Percentiles rank a stretch among this genome's conserved stretches.
These are phyloP conservation scores for Neolentinus lepideus DNA, from an alignment of 1,284 basidiomycete genomes.

Conservation along the genomic window DNA sequence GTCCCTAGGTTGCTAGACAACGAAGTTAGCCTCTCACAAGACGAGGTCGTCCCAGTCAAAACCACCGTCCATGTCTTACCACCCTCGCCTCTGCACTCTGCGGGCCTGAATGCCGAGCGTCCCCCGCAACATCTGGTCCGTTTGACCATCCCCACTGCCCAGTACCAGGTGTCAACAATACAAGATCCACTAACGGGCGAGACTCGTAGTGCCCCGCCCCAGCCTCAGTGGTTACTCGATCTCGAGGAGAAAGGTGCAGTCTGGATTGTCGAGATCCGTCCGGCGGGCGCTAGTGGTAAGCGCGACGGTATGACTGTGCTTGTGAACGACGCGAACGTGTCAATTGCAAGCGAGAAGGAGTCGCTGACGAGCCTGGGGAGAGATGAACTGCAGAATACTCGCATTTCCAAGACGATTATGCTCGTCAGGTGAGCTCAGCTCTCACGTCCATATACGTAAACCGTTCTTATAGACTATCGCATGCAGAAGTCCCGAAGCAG, in stretches of 20 bases:
- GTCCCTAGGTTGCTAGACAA: constrained; percentile 13
- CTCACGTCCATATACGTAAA: neutral
- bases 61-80: constrained; percentile 63
- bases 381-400: constrained; percentile 67
- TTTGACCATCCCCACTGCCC: constrained; percentile 75
- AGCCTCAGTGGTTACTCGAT: constrained; percentile 71
- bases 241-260: constrained; percentile 63
- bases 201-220: constrained; percentile 50
- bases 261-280: constrained; percentile 51
- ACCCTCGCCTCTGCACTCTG: constrained; percentile 73
- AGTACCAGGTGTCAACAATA: constrained; percentile 67
- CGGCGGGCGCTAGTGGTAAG: constrained; percentile 22
- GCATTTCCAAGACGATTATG: constrained; percentile 51
- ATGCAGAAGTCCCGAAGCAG: constrained; percentile 31
- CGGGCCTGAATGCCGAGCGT: constrained; percentile 49
- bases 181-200: constrained; percentile 79
- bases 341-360: constrained; percentile 70
- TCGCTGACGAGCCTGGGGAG: constrained; percentile 58
- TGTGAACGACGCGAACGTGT: constrained; percentile 49
- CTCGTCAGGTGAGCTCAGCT: constrained; percentile 47
- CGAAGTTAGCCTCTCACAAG: constrained; percentile 2
- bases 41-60: constrained; percentile 38
- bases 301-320: constrained; percentile 26
- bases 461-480: constrained; percentile 6
- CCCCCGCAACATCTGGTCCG: constrained; percentile 70